Base-by-base conservation (phyloP, 352 stramenopile species). In the Globisporangium acanthophoron region DNA sequence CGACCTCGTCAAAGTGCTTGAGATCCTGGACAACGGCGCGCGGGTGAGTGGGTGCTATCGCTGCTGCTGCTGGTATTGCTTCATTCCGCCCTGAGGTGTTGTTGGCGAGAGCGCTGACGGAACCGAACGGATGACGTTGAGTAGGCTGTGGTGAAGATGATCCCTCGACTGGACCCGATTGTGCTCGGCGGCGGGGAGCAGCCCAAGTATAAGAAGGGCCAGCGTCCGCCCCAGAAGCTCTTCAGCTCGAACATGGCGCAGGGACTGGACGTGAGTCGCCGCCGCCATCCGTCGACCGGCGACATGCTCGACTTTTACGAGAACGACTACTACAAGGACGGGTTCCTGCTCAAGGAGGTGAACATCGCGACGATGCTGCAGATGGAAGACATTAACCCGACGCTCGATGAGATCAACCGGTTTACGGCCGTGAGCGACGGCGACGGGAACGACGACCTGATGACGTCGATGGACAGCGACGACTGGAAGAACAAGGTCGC, bases 401-500 rank as follows among this genome's bases (percentile, higher is more conserved):
- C 67, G 27, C 59, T 96, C 18, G 86, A 96, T 53, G 86, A 96
- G 61, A 94, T 96, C 66, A 94, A 96, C 70, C 90, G 88, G 39
- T 96, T 96, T 55, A 83, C 78, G 15, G 77, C 69, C 12, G 71
- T 78, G 27, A 66, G 76, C 12, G 82, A 88, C 62, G 85, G 84
- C 11, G 81, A 87, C n/a, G 79, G 65, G 20, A 66, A 70, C 13
- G 80, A 92, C 57, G 77, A 91, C 44, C 70, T 91, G 55, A 70
- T 88, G 43, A 67, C 77, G 5, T 80, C 78, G 3, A 79, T 93
- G 15, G 86, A 96, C 51, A 69, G 81, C 12, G 81, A 92, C 29
- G 86, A 92, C 64, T 94, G 86, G 85, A 93, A 94, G 56, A 94
- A 94, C 62, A 90, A 90, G 64, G 85, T 96, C 1, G 85, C 90